Conservation (phyloP, 106 monocot genomes). For the Chionographis japonica region DNA sequence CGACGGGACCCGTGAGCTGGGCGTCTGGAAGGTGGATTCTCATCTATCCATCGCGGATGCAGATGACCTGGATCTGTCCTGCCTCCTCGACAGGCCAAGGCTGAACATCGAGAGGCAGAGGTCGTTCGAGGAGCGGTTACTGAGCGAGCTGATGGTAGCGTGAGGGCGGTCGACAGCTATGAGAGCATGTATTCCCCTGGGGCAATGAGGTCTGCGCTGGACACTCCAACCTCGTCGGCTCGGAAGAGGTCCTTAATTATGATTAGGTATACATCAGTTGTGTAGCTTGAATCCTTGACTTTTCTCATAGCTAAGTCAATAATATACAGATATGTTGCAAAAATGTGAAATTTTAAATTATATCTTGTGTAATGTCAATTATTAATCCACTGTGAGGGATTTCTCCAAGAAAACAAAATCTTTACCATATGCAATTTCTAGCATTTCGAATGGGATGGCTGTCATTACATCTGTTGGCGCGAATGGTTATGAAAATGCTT, state of each 20-base stretch:
- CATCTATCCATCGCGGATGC: slow-evolving; percentile 28
- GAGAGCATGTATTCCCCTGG: slow-evolving; percentile 24
- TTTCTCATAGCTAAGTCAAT: no score
- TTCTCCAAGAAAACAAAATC: no score
- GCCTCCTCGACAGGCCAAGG: slow-evolving; percentile 40
- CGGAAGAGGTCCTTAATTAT: slow-evolving; percentile 76
- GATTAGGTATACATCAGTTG: slow-evolving; percentile 56
- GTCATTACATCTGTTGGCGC: no score
- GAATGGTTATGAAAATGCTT: no score
- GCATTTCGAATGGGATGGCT: no score
- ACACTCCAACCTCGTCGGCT: slow-evolving; percentile 16
- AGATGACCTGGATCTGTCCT: slow-evolving; percentile 43
- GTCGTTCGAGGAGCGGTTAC: slow-evolving; percentile 74
- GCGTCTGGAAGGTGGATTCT: slow-evolving; percentile 27
- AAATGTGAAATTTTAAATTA: no score
- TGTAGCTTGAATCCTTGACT: no score
- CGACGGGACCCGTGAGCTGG: background rate
- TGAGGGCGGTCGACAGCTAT: slow-evolving; percentile 9
- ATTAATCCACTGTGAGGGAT: no score
- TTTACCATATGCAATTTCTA: no score
- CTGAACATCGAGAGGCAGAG: slow-evolving; percentile 77
- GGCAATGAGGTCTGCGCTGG: slow-evolving; percentile 14
- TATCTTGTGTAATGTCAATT: no score
- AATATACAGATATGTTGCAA: no score
- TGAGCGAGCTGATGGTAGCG: slow-evolving; percentile 37